Base-by-base conservation (phyloP, 495 filamentous ascomycete species). In the Bryoglossum gracile region DNA sequence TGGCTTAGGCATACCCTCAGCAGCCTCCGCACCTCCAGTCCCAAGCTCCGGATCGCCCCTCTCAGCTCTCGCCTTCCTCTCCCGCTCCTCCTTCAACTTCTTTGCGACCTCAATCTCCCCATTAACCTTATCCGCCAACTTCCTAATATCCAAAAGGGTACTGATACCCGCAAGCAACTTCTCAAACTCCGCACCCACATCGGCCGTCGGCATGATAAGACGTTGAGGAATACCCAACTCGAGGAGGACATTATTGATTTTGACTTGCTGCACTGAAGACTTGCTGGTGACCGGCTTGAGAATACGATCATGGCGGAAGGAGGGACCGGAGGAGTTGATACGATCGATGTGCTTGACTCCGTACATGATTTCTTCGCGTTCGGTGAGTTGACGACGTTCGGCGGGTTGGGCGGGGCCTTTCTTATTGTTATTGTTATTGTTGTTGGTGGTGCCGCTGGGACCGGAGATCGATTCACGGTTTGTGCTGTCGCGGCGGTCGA, bases 271-370 rank as follows among this genome's bases (percentile, higher is more conserved):
- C 11, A 86, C 78, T 37, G 83, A 81, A 17, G 78, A 84, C 65
- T 96, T 96, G 42, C 85, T 86, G 51, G 83, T 81, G 40, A 86
- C 82, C 24, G 89, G 74, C 64, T 92, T 91, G 55, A 80, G 82
- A 48, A 91, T 79, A 57, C 79, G 82, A 58, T 96, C 89, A 54
- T 83, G 83, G 26, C 87, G 83, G 78, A 94, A 96, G 21, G 69
- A 69, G 9, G 75, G 73, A 0, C 75, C 87, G 65, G 57, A 87
- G 14, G 84, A 78, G 17, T 40, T 41, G 19, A 95, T 73, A 0
- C 89, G 87, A 25, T 98, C 94, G 58, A 92, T 87, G 54, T 86
- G 85, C 8, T 82, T 75, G 1, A 96, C 82, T 38, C 90, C 92
- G 60, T 87, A 97, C 13, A 81, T 75, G 25, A 71, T 60, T 68